Evolutionary conservation across 345 rosid genomes (phyloP).

Genomic region (Luvunga scandens): DNA sequence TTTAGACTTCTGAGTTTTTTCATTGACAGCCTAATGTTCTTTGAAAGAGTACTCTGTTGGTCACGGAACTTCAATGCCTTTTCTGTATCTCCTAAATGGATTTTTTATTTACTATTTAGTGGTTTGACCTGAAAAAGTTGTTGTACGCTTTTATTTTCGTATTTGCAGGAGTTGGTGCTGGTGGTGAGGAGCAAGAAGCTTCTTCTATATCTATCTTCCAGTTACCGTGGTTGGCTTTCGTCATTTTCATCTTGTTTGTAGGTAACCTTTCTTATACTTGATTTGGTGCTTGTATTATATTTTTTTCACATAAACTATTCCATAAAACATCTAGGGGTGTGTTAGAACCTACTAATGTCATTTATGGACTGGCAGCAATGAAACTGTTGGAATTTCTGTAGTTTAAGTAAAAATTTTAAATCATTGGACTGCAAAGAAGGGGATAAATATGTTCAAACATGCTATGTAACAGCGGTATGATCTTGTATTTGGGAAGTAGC

Average conservation of each 20-base stretch:
- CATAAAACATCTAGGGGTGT: background rate
- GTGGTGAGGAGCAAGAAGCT: slow-evolving; percentile 85
- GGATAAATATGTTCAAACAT: background rate
- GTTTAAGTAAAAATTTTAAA: background rate
- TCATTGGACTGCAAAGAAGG: background rate
- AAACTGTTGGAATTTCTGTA: background rate
- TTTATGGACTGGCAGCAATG: background rate
- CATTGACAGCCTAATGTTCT: background rate
- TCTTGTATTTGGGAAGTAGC: background rate
- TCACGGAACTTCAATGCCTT: background rate
- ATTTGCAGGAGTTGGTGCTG: slow-evolving; percentile 93
- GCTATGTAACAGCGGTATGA: background rate
- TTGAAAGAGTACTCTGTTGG: background rate
- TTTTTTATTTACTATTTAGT: background rate
- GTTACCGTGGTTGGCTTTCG: slow-evolving; percentile 74
- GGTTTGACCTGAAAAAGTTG: background rate
- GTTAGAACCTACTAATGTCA: background rate
- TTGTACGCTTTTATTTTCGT: background rate
- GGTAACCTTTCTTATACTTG: slow-evolving; percentile 69
- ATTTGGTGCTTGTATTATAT: slow-evolving; percentile 10
- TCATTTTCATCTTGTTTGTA: slow-evolving; percentile 90
- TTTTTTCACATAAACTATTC: background rate
- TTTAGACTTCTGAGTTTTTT: background rate
- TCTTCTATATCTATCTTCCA: slow-evolving; percentile 71
- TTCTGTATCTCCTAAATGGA: background rate